Evolutionary conservation across 768 basidiomycete species (phyloP), one percentile per base, ranked within the genome.

Genomic region (Gloeostereum incarnatum): DNA sequence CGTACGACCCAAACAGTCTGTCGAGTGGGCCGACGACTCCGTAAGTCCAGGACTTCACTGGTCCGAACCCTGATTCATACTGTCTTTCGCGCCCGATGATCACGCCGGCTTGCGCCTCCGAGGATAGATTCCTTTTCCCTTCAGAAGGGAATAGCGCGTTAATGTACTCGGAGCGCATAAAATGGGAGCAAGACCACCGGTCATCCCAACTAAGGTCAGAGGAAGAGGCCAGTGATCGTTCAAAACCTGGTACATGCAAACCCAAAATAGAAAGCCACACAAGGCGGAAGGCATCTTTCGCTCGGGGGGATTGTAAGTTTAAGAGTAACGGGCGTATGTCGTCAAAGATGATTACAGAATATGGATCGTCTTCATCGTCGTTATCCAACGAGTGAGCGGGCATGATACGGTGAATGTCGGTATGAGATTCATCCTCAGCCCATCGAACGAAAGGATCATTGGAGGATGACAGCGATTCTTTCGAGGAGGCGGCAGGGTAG

Each of bases 201-300:
- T 87, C 85, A 55, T 87, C 82, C 66, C 69, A 70, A 38, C 69
- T 62, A 23, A 59, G 53, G 22, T 45, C 44, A 26, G 36, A 10
- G 23, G 23, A 37, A 20, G 49, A 32, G 2, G 63, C 59, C 31
- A 75, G 47, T 2, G 64, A 64, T 16, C 57, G 46, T 18, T 64
- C 50, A 49, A 87, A 69, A 1, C 81, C 83, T 29, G 88, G 86
- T 20, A 86, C 60, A 48, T 80, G 71, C 20, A 89, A 67, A 16
- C 88, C 85, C 25, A 80, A 56, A 49, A 81, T 62, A 5, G 78
- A 75, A 8, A 91, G 60, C 81, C 81, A 89, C 17, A 73, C 69
- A 31, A 77, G 51, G 3, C 86, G 75, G 45, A 90, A 75, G 5
- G 67, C 62, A 27, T 69, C 48, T 58, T 73, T 75, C 0, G 73